phyloP scores from a whole-genome alignment of 208 protist genomes.

The Borovskyia barvae region DNA sequence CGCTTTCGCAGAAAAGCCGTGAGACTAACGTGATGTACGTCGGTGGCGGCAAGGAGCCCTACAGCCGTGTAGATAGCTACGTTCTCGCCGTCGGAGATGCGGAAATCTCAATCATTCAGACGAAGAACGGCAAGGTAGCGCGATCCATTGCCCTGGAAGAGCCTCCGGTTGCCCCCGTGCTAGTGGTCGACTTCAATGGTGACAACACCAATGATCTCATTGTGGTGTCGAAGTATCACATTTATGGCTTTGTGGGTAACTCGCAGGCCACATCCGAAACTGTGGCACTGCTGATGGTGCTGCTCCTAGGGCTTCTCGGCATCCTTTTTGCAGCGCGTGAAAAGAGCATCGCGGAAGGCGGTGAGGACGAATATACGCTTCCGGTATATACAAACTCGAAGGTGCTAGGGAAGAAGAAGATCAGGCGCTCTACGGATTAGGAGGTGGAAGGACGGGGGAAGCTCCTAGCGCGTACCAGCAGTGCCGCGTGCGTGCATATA shows the following conservation, averaged over 20 bases:
- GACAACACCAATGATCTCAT: conserved; percentile 89
- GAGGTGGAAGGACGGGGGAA: too few relatives aligned
- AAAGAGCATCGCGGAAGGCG: conserved; percentile 26
- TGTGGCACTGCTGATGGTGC: conserved; percentile 64
- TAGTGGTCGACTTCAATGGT: conserved; percentile 86
- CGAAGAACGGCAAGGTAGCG: conserved; percentile 60
- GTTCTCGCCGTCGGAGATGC: conserved; percentile 79
- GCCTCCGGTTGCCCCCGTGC: conserved; percentile 63
- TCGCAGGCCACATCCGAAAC: conserved; percentile 69
- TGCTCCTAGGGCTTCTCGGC: conserved; percentile 68
- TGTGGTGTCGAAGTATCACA: conserved; percentile 49
- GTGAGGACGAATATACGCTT: conserved; percentile 31
- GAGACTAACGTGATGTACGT: conserved; percentile 53
- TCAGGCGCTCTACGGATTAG: conserved; percentile 47
- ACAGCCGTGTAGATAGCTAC: conserved; percentile 63
- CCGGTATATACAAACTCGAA: conserved; percentile 27
- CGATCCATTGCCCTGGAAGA: conserved; percentile 47
- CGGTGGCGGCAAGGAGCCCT: conserved; percentile 38
- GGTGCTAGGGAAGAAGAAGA: conserved; percentile 12
- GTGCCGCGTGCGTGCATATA: background rate
- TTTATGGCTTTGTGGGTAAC: conserved; percentile 73
- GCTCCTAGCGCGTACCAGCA: conserved; percentile 1
- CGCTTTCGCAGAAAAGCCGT: conserved; percentile 43
- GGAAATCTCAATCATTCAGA: conserved; percentile 58
- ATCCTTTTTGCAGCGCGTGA: conserved; percentile 57